Base-by-base conservation (phyloP, 2,329 filamentous ascomycete species). In the Teratosphaeria zuluensis region DNA sequence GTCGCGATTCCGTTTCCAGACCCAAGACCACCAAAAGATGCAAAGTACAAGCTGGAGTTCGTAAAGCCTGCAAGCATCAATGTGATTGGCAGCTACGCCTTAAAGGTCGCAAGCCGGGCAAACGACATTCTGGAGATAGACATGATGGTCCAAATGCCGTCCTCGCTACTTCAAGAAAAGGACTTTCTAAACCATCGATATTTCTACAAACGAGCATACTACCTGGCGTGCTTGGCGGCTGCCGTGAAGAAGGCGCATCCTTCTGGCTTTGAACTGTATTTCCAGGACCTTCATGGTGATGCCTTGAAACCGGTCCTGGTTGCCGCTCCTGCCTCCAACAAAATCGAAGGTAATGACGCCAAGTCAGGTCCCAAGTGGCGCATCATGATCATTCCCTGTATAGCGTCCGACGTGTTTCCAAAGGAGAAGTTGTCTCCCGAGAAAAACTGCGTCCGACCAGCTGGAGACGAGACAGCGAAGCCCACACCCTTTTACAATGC, bases 151-250 rank as follows among this genome's bases (percentile, higher is more conserved):
- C 88, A 88, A 54, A 95, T 99, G 84, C 92, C 94, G 4, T 73
- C 66, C 19, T 68, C 81, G 0, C 75, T 96, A 12, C 92, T 97
- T 68, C 90, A 96, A 69, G 89, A 95, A 52, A 97, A 97, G 75
- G 94, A 99, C 74, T 96, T 92, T 71, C 80, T 92, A 55, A 91
- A 96, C 72, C 82, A 94, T 77, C 84, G 94, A 61, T 97, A 95
- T 75, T 96, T 96, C 70, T 92, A 96, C 76, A 95, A 96, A 69
- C 81, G 92, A 63, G 89, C 94, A 12, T 97, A 92, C 74, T 97
- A 95, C 70, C 77, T 97, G 55, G 90, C 92, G 35, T 90, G 88
- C 63, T 77, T 97, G 58, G 85, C 90, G 14, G 84, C 84, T 32
- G 84, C 82, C 4, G 77, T 97, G 56, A 84, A 84, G 63, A 77